These are phyloP conservation scores for Epichloe uncinata DNA, from an alignment of 2,329 filamentous ascomycete genomes.

Conservation along the genomic window DNA sequence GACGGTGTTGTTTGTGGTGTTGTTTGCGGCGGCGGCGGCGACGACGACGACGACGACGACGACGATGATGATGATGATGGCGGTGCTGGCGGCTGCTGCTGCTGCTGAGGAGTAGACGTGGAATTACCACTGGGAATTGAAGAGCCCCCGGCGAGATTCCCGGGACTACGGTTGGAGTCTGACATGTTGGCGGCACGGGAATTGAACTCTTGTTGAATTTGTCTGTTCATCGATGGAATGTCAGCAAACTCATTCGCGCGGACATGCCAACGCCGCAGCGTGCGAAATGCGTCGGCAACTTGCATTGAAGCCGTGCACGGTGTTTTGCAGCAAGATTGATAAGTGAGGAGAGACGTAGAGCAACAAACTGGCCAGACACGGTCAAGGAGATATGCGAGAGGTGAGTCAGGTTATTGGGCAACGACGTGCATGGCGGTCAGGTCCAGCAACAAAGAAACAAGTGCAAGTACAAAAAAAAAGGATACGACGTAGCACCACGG, in stretches of 20 bases:
- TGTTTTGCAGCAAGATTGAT: background rate
- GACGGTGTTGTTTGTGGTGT: background rate
- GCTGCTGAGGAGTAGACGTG: background rate
- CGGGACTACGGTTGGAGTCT: background rate
- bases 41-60: background rate
- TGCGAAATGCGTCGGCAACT: background rate
- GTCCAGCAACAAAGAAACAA: background rate
- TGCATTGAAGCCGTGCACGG: background rate
- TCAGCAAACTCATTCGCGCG: constrained; percentile 15
- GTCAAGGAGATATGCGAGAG: background rate
- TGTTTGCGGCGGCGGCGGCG: background rate
- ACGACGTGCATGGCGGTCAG: background rate
- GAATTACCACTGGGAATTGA: background rate
- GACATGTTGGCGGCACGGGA: constrained; percentile 4
- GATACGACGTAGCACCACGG: background rate
- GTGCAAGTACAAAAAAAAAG: background rate
- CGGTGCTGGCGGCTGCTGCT: background rate
- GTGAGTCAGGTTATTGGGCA: background rate
- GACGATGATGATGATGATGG: background rate
- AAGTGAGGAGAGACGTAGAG: background rate
- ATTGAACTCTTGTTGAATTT: constrained; percentile 5
- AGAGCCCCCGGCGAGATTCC: constrained; percentile 14
- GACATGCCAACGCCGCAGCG: background rate
- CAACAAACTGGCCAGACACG: background rate
- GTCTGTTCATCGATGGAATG: constrained; percentile 19